Conservation (phyloP, 345 rosid genomes). For the Sisymbrium irio region DNA sequence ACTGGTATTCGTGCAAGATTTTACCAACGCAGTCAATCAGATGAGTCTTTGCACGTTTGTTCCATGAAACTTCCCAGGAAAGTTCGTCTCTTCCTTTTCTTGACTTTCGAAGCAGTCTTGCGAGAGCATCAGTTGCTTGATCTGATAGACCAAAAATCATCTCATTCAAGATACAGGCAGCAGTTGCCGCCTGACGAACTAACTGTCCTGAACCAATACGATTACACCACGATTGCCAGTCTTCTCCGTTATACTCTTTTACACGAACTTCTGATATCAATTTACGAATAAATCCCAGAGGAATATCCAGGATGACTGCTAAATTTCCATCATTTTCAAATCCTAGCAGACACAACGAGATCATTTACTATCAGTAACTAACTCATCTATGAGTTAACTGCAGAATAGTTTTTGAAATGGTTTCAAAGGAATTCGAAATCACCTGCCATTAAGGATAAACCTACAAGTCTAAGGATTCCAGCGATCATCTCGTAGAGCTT, state of each 20-base stretch:
- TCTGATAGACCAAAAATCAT: slow-evolving; percentile 81
- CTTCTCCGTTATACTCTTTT: slow-evolving; percentile 61
- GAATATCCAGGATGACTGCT: slow-evolving; percentile 71
- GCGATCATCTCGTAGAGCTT: slow-evolving; percentile 72
- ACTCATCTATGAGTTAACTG: slow-evolving; percentile 1
- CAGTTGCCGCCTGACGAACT: slow-evolving; percentile 77
- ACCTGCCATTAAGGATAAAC: slow-evolving; percentile 89
- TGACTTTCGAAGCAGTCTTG: slow-evolving; percentile 55
- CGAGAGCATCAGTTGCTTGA: slow-evolving; percentile 49
- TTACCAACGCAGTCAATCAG: slow-evolving; percentile 75
- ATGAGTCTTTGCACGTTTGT: slow-evolving; percentile 41
- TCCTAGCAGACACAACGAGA: slow-evolving; percentile 51
- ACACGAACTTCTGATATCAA: slow-evolving; percentile 70
- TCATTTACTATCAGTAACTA: slow-evolving; percentile 29
- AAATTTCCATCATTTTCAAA: slow-evolving; percentile 52
- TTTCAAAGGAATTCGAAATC: slow-evolving; percentile 37
- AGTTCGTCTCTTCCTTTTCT: slow-evolving; percentile 32
- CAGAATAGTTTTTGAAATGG: slow-evolving; percentile 11
- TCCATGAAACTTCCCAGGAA: slow-evolving; percentile 59
- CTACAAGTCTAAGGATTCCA: slow-evolving; percentile 82
- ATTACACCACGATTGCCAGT: slow-evolving; percentile 80
- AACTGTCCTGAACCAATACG: slow-evolving; percentile 76
- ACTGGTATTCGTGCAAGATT: slow-evolving; percentile 83
- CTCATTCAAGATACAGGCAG: slow-evolving; percentile 83
- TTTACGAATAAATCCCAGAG: slow-evolving; percentile 56